Base-by-base conservation (phyloP, 805 yeast species). In the Yamadazyma insecticola region DNA sequence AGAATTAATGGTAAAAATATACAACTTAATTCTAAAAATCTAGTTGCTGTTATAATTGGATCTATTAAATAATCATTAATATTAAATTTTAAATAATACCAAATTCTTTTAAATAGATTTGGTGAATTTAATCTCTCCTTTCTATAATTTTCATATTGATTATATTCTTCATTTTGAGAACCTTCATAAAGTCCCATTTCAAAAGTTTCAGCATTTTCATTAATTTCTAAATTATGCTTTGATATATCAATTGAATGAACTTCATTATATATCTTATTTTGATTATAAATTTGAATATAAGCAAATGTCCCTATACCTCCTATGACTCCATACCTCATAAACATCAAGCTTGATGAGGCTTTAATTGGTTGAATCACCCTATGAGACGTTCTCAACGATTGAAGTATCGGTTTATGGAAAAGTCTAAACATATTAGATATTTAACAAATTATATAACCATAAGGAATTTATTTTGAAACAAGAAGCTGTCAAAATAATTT, bases 1-100 rank as follows among this genome's bases (percentile, higher is more conserved):
- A 78, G 21, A 3, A 86, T 38, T 5, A 88, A 71, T 0, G 97
- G 97, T 2, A 80, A 28, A 36, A 90, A 84, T 1, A 89, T 57
- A 1, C 61, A 36, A 1, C 82, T 62, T 27, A 90, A 60, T 49
- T 88, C 85, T 5, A 80, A 22, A 44, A 89, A 83, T 24, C 98
- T 63, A 0, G 75, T 60, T 22, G 79, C 44, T 0, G 94, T 86
- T 2, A 75, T 61, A 2, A 80, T 16, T 1, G 96, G 96, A 39
- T 85, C 92, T 29, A 75, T 50, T 0, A 84, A 13, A 45, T 72
- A 72, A 47, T 81, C 88, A 1, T 58, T 50, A 1, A 76, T 14
- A 6, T 57, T 47, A 41, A 64, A 80, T 37, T 62, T 55, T 6
- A 74, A n/a, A 16, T 50, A 48, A 43, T 54, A 71, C 7, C 68